Evolutionary conservation across 345 rosid species (phyloP).

Genomic region (Nephelium lappaceum): DNA sequence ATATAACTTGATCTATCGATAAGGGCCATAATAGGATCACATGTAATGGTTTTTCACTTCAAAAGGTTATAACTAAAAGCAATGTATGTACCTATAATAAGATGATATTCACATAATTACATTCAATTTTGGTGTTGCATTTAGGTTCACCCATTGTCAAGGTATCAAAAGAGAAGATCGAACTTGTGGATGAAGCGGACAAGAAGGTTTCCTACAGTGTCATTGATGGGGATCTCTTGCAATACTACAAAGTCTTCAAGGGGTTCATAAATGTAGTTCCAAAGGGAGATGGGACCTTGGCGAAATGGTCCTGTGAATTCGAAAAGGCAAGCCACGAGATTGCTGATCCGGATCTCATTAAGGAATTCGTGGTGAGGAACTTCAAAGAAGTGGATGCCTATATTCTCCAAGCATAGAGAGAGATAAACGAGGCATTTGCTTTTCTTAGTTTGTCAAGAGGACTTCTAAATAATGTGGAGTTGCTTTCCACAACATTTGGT

Average conservation of each 20-base stretch:
- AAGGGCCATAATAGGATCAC: too few species aligned
- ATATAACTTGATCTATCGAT: too few species aligned
- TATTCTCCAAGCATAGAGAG: conserved; percentile 40
- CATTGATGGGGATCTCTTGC: conserved; percentile 74
- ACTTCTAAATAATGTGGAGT: conserved; percentile 20
- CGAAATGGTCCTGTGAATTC: conserved; percentile 76
- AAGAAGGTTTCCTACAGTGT: conserved; percentile 57
- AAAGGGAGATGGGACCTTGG: conserved; percentile 65
- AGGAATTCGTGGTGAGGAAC: conserved; percentile 78
- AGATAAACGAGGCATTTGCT: neutral
- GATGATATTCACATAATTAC: neutral
- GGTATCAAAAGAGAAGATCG: conserved; percentile 74
- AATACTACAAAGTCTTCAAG: conserved; percentile 76
- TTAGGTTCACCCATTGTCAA: conserved; percentile 73
- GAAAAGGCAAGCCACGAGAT: conserved; percentile 74
- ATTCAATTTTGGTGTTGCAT: neutral
- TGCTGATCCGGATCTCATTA: conserved; percentile 66
- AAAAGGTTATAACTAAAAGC: too few species aligned
- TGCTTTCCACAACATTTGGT: neutral
- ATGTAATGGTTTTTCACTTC: too few species aligned
- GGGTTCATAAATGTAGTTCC: conserved; percentile 54
- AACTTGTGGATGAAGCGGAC: conserved; percentile 59
- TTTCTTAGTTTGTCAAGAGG: neutral
- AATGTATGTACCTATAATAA: too few species aligned
- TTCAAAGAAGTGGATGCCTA: conserved; percentile 73